A percentile compares a stretch with the other conserved stretches of the same genome.
Conservation (phyloP, 2,329 filamentous ascomycete species). For the Cladosporium halotolerans region DNA sequence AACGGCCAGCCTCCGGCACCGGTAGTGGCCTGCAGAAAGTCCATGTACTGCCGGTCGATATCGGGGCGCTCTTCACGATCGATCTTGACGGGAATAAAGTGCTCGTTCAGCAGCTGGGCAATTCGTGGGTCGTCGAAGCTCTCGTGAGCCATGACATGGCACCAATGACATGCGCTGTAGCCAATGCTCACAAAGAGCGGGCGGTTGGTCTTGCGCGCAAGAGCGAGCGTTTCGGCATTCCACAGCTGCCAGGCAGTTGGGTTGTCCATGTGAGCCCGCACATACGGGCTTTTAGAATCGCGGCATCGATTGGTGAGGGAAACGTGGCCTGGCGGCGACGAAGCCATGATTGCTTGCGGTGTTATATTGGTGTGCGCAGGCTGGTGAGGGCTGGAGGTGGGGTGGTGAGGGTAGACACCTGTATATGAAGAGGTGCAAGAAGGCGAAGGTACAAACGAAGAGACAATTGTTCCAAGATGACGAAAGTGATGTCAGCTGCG, state of each 20-base stretch:
- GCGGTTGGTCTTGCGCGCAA: slow-evolving; percentile 76
- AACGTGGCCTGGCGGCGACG: slow-evolving; percentile 13
- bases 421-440: background rate
- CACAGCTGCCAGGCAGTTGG: slow-evolving; percentile 89
- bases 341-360: slow-evolving; percentile 2
- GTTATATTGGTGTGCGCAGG: background rate
- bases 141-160: slow-evolving; percentile 85
- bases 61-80: slow-evolving; percentile 92
- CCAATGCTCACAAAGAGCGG: slow-evolving; percentile 91
- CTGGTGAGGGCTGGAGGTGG: background rate
- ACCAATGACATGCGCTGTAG: slow-evolving; percentile 90
- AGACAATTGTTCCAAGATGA: background rate
- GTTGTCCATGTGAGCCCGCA: slow-evolving; percentile 69
- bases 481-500: background rate
- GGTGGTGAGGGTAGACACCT: background rate
- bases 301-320: slow-evolving; percentile 47
- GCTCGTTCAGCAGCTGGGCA: slow-evolving; percentile 73
- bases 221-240: slow-evolving; percentile 66
- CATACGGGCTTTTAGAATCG: slow-evolving; percentile 62
- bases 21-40: slow-evolving; percentile 90
- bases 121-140: slow-evolving; percentile 80
- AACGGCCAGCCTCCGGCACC: slow-evolving; percentile 89
- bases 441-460: background rate
- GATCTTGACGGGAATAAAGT: slow-evolving; percentile 86
- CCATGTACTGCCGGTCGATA: slow-evolving; percentile 95